Percentiles rank a stretch among this genome's conserved stretches.
Conservation (phyloP, 2,329 filamentous ascomycete genomes). For the Cladophialophora immunda region DNA sequence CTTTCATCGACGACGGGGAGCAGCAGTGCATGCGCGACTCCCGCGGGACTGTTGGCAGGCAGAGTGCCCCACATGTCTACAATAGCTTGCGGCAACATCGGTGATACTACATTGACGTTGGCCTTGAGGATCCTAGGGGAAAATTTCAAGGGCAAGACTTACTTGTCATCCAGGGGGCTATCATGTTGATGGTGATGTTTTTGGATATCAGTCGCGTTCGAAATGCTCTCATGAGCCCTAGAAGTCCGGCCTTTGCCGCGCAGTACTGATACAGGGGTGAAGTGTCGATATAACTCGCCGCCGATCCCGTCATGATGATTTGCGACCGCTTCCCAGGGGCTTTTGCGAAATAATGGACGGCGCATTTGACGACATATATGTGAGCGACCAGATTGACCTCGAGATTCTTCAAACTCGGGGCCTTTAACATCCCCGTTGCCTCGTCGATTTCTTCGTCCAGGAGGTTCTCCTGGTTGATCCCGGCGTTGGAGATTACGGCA, state of each 20-base stretch:
- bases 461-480: constrained; percentile 36
- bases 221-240: constrained; percentile 41
- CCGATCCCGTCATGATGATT: constrained; percentile 23
- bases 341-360: constrained; percentile 39
- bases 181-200: constrained; percentile 30
- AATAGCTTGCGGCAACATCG: constrained; percentile 30
- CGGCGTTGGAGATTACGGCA: constrained; percentile 43
- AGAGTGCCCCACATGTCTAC: constrained; percentile 39
- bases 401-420: constrained; percentile 38
- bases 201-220: constrained; percentile 32
- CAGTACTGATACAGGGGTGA: constrained; percentile 21
- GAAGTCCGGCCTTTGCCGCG: constrained; percentile 41
- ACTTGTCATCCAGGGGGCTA: constrained; percentile 39
- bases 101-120: too few species aligned
- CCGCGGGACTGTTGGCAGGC: constrained; percentile 40
- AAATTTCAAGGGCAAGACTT: neutral
- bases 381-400: constrained; percentile 39
- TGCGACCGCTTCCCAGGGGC: constrained; percentile 8
- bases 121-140: too few species aligned
- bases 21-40: constrained; percentile 39
- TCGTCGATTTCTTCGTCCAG: constrained; percentile 23
- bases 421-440: neutral
- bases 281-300: constrained; percentile 21
- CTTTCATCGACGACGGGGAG: constrained; percentile 36
- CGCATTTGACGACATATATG: constrained; percentile 40